Evolutionary conservation across 2,329 filamentous ascomycete species (phyloP).

Genomic region (Fusarium illudens): DNA sequence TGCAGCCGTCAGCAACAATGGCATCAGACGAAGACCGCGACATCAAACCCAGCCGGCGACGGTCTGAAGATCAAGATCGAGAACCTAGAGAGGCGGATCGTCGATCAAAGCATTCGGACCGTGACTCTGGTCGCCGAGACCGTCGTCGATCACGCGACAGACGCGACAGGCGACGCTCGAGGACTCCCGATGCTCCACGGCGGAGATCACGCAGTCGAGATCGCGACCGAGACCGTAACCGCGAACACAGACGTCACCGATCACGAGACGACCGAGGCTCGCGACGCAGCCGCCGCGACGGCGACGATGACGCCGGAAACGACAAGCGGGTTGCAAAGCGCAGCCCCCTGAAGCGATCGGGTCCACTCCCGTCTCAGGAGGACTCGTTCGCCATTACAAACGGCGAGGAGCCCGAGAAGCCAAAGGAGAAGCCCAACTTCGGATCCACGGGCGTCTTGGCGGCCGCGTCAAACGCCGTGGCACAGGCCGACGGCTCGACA

Average conservation of each 20-base stretch:
- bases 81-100: slow-evolving; percentile 25
- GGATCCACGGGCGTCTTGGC: slow-evolving; percentile 82
- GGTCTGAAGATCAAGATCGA: slow-evolving; percentile 33
- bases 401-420: slow-evolving; percentile 58
- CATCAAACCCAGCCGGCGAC: slow-evolving; percentile 21
- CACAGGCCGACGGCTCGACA: slow-evolving; percentile 75
- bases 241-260: slow-evolving; percentile 40
- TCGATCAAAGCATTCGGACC: slow-evolving; percentile 37
- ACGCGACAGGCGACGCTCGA: slow-evolving; percentile 45
- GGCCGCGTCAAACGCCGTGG: slow-evolving; percentile 81
- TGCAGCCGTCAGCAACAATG: slow-evolving; percentile 32
- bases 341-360: slow-evolving; percentile 46
- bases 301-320: slow-evolving; percentile 27
- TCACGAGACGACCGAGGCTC: slow-evolving; percentile 46
- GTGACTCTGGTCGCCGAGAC: slow-evolving; percentile 38
- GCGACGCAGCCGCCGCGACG: slow-evolving; percentile 37
- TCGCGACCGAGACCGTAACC: slow-evolving; percentile 28
- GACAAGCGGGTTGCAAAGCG: slow-evolving; percentile 36
- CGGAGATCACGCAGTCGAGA: slow-evolving; percentile 42
- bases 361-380: slow-evolving; percentile 67
- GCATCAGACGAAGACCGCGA: slow-evolving; percentile 39
- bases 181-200: slow-evolving; percentile 43
- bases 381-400: slow-evolving; percentile 66
- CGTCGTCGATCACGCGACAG: slow-evolving; percentile 43
- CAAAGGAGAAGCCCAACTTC: slow-evolving; percentile 91